phyloP scores from a whole-genome alignment of 352 stramenopile species.

The Pythium aristosporum region DNA sequence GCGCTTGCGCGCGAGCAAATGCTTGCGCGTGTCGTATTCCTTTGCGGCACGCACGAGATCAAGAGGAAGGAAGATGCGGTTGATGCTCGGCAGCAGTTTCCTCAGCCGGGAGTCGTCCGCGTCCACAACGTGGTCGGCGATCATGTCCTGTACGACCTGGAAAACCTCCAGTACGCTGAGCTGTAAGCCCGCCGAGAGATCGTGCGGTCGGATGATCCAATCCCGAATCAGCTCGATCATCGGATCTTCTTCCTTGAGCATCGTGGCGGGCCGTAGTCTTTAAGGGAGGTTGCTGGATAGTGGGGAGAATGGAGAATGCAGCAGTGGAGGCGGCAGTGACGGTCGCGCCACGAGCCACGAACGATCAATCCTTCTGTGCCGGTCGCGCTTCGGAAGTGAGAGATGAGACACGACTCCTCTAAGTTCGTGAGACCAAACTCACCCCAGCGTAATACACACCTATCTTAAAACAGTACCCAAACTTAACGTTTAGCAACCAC shows the following conservation, averaged over 20 bases:
- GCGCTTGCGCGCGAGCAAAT: constrained; percentile 75
- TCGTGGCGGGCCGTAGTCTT: constrained; percentile 25
- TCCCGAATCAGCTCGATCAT: constrained; percentile 86
- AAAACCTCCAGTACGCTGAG: constrained; percentile 70
- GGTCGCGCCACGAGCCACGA: neutral
- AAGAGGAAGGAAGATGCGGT: constrained; percentile 68
- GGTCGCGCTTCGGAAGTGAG: neutral
- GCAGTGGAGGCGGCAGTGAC: neutral
- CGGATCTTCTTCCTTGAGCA: constrained; percentile 85
- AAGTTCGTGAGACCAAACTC: no score
- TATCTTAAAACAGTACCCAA: no score
- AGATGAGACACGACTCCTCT: no score
- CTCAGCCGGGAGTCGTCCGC: constrained; percentile 43
- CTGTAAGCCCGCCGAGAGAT: constrained; percentile 56
- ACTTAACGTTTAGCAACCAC: no score
- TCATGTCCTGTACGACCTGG: constrained; percentile 71
- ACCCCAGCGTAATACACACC: no score
- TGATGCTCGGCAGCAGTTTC: constrained; percentile 66
- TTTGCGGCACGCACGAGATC: constrained; percentile 63
- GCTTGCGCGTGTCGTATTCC: constrained; percentile 69
- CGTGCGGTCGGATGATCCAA: constrained; percentile 78
- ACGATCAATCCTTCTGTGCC: neutral
- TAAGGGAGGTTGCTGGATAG: neutral
- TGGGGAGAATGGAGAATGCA: neutral
- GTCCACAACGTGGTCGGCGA: constrained; percentile 60